These are phyloP conservation scores for Emmonsia crescens DNA, from an alignment of 2,329 filamentous ascomycete genomes.

Conservation along the genomic window DNA sequence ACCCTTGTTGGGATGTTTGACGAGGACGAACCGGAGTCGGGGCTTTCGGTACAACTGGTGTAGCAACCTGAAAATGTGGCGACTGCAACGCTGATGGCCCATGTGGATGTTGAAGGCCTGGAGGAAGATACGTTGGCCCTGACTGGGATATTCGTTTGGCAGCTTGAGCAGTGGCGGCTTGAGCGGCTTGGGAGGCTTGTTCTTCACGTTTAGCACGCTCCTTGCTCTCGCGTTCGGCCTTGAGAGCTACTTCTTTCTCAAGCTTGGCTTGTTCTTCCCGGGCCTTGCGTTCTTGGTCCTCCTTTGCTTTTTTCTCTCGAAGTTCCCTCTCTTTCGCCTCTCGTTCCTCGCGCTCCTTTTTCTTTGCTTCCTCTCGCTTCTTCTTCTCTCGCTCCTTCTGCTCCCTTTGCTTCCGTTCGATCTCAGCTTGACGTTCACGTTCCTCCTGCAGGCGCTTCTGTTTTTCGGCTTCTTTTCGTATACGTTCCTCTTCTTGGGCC, in stretches of 20 bases:
- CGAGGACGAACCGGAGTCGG: conserved; percentile 68
- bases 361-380: conserved; percentile 57
- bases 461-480: conserved; percentile 76
- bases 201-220: conserved; percentile 38
- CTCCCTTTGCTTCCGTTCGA: conserved; percentile 72
- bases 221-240: conserved; percentile 36
- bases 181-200: conserved; percentile 19
- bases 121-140: conserved; percentile 44
- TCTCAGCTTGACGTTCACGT: conserved; percentile 72
- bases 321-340: conserved; percentile 60
- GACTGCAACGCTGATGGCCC: conserved; percentile 52
- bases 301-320: conserved; percentile 54
- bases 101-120: conserved; percentile 44
- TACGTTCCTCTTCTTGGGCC: conserved; percentile 77
- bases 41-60: conserved; percentile 70
- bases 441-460: conserved; percentile 70
- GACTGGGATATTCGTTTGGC: conserved; percentile 49
- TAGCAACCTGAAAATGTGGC: conserved; percentile 67
- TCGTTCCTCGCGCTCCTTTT: conserved; percentile 59
- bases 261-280: conserved; percentile 41
- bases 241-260: conserved; percentile 41
- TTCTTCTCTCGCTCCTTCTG: conserved; percentile 73
- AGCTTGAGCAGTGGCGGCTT: conserved; percentile 13
- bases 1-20: conserved; percentile 68
- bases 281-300: conserved; percentile 49